These are phyloP conservation scores for Cadophora luteo-olivacea DNA, from an alignment of 2,329 filamentous ascomycete species.

Conservation along the genomic window DNA sequence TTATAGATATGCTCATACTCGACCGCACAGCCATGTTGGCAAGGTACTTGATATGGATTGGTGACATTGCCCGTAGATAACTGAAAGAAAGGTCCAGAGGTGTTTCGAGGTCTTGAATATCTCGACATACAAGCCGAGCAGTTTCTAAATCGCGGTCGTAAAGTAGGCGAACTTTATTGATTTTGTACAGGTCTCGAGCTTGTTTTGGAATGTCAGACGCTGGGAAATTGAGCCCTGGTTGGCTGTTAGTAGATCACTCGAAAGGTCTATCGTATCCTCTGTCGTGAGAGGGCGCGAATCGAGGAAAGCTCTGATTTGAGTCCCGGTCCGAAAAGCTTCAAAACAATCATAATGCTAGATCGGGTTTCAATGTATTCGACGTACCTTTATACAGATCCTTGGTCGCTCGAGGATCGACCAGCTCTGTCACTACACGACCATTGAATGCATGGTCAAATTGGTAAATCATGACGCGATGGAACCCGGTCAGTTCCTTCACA, in stretches of 20 bases:
- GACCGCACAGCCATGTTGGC: conserved; percentile 90
- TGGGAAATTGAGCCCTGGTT: conserved; percentile 72
- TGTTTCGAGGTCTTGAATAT: conserved; percentile 72
- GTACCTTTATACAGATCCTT: conserved; percentile 82
- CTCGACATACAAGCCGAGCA: conserved; percentile 81
- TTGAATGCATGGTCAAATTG: conserved; percentile 87
- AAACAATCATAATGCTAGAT: not conserved
- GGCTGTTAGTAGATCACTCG: not conserved
- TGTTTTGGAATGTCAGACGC: conserved; percentile 87
- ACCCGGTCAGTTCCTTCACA: conserved; percentile 87
- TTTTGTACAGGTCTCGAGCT: conserved; percentile 85
- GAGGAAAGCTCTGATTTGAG: not conserved
- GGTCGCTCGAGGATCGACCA: conserved; percentile 80
- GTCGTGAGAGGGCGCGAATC: not conserved
- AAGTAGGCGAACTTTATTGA: conserved; percentile 87
- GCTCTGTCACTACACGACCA: conserved; percentile 84
- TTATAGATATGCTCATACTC: conserved; percentile 94
- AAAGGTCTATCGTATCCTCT: not conserved
- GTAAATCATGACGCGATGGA: conserved; percentile 92
- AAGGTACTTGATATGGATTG: conserved; percentile 87
- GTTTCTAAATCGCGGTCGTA: conserved; percentile 86
- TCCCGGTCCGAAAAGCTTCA: not conserved
- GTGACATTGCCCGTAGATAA: conserved; percentile 87
- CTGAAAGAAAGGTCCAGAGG: conserved; percentile 77
- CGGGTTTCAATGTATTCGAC: conserved; percentile 66